Base-by-base conservation (phyloP, 371 early-diverging fungal species). In the Conidiobolus incongruus region DNA sequence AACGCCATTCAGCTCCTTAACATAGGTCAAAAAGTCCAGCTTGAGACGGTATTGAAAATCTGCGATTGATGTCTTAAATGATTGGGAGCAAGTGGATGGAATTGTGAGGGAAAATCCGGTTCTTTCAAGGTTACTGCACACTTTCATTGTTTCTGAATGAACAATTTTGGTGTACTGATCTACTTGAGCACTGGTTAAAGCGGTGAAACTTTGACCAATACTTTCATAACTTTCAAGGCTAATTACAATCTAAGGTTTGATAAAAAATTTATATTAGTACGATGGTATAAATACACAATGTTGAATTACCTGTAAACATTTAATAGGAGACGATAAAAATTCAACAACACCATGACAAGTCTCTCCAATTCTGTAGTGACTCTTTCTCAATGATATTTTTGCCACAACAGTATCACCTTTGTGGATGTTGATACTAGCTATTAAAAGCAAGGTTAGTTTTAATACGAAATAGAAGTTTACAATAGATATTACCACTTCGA, bases 1-100 rank as follows among this genome's bases (percentile, higher is more conserved):
- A n/a, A n/a, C n/a, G n/a, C n/a, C n/a, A n/a, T n/a, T n/a, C n/a
- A n/a, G n/a, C n/a, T n/a, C n/a, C n/a, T n/a, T n/a, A n/a, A n/a
- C n/a, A n/a, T n/a, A n/a, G n/a, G n/a, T n/a, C 39, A 39, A 12
- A 39, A 39, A 39, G 12, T 39, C 39, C 7, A 39, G 17, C 23
- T 21, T 39, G 4, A 39, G n/a, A 5, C 39, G 39, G n/a, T 39
- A 39, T 21, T 39, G 39, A 5, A 39, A 21, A 13, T 13, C 12
- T 23, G 21, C 39, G 7, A 23, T 21, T 11, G 39, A 21, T 11
- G 39, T 39, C 7, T 21, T 15, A 26, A 39, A 39, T 12, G 12
- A 12, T 12, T 15, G 39, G 4, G 39, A 19, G n/a, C 39, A 39
- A 12, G 17, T 17, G n/a, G 17, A 19, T 12, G 39, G 39, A 13